Evolutionary conservation across 495 filamentous ascomycete genomes (phyloP).

Genomic region (Penicillium egyptiacum): DNA sequence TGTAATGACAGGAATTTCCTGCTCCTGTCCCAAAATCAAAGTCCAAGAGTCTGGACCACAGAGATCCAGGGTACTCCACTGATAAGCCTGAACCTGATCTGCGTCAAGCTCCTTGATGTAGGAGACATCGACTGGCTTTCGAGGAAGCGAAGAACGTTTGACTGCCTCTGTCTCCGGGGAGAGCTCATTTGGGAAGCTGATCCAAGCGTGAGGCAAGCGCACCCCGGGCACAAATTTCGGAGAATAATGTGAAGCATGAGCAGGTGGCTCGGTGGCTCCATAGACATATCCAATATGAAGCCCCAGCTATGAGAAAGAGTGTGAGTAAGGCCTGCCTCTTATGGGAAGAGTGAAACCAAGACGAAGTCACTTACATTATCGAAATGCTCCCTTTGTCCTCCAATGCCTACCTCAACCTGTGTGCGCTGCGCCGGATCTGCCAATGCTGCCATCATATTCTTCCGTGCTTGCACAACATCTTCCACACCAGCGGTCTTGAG

Average conservation of each 20-base stretch:
- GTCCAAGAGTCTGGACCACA: slow-evolving; percentile 27
- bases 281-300: slow-evolving; percentile 36
- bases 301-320: slow-evolving; percentile 12
- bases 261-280: slow-evolving; percentile 23
- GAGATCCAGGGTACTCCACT: slow-evolving; percentile 31
- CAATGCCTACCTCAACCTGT: slow-evolving; percentile 19
- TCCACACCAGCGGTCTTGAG: slow-evolving; percentile 23
- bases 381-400: slow-evolving; percentile 31
- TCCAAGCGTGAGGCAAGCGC: slow-evolving; percentile 30
- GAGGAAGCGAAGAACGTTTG: background rate
- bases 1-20: background rate
- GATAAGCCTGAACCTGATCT: slow-evolving; percentile 11
- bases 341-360: background rate
- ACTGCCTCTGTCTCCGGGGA: background rate
- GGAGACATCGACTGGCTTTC: slow-evolving; percentile 17
- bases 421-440: slow-evolving; percentile 7
- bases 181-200: slow-evolving; percentile 2
- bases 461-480: slow-evolving; percentile 10
- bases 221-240: slow-evolving; percentile 24
- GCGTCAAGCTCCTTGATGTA: slow-evolving; percentile 23
- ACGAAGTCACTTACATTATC: slow-evolving; percentile 22
- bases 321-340: background rate
- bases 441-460: slow-evolving; percentile 8
- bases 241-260: slow-evolving; percentile 25
- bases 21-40: slow-evolving; percentile 4